phyloP scores from a whole-genome alignment of 352 stramenopile species.

The Phytopythium mirpurense region DNA sequence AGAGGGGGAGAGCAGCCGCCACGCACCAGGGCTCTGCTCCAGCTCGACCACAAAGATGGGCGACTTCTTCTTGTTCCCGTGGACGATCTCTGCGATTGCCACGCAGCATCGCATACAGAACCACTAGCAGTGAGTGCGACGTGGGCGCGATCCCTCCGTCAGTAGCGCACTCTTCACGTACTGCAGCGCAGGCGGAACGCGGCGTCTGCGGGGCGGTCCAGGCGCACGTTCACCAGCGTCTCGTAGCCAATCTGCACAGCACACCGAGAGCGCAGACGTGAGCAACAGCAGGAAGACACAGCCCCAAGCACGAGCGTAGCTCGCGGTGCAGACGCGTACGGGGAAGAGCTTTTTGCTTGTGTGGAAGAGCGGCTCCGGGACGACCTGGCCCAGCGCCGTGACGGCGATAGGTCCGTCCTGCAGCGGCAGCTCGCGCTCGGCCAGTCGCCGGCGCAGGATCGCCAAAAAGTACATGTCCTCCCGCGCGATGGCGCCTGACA shows the following conservation, averaged over 20 bases:
- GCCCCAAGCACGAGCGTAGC: not conserved
- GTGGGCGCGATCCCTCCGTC: too few relatives aligned
- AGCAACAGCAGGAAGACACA: constrained; percentile 1
- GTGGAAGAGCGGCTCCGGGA: constrained; percentile 65
- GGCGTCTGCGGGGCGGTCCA: constrained; percentile 20
- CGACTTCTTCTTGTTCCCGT: constrained; percentile 73
- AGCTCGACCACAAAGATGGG: constrained; percentile 76
- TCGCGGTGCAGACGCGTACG: constrained; percentile 16
- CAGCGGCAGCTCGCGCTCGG: constrained; percentile 45
- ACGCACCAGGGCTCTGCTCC: constrained; percentile 42
- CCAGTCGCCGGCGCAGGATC: constrained; percentile 51
- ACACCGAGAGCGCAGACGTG: too few relatives aligned
- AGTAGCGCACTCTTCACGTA: constrained; percentile 22
- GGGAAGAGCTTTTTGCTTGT: constrained; percentile 77
- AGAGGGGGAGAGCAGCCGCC: not conserved
- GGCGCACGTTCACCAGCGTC: constrained; percentile 48
- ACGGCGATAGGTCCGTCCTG: constrained; percentile 68
- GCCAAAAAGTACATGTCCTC: constrained; percentile 75
- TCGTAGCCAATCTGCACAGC: constrained; percentile 48
- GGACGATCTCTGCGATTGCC: constrained; percentile 45
- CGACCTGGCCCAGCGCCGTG: constrained; percentile 32
- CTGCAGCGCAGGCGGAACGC: constrained; percentile 49
- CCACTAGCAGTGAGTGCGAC: too few relatives aligned
- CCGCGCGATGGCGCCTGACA: constrained; percentile 34
- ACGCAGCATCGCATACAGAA: not conserved